Evolutionary conservation across 176 grass and related monocot genomes (phyloP), one percentile per base, ranked within the genome.

Genomic region (Hordeum marinum): DNA sequence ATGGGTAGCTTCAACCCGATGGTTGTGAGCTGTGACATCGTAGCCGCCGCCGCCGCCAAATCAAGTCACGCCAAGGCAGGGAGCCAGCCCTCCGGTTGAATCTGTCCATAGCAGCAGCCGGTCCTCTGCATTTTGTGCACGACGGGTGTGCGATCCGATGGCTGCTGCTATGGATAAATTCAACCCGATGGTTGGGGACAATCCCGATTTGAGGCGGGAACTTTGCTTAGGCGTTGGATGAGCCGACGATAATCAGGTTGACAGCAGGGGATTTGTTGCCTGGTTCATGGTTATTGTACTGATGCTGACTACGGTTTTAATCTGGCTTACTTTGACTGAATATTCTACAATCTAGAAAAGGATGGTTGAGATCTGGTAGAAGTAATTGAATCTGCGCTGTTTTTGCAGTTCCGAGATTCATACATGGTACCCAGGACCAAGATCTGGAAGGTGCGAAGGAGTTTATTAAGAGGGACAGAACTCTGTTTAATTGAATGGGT

Each of bases 1-100:
- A 52, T 52, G 6, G 48, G 6, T 52, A 52, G 6, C 14, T 52
- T 52, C 48, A 52, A 7, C 15, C 48, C 1, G 48, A 52, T 52
- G 48, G 5, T 52, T 52, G 41, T 11, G 42, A 12, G 5, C 18
- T 52, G 41, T 11, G 42, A 12, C 42, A 50, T 50, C 13, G 43
- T 46, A 0, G 43, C 43, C 12, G 43, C 43, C 0, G 4, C 0
- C 1, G n/a, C n/a, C n/a, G n/a, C n/a, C 4, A 48, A 0, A 48
- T 48, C 13, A 48, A 48, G 45, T 13, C 45, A 1, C 45, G 45
- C 13, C 18, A 6, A 55, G 20, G 5, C 6, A 55, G 50, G 50
- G 50, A 3, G 17, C 50, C 50, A 55, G 20, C 20, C 17, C 50
- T 55, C 50, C 1, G 17, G 50, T 55, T 21, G 50, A 55, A 55